These are phyloP conservation scores for Cyberlindnera xishuangbannaensis DNA, from an alignment of 805 yeast species.

Conservation along the genomic window DNA sequence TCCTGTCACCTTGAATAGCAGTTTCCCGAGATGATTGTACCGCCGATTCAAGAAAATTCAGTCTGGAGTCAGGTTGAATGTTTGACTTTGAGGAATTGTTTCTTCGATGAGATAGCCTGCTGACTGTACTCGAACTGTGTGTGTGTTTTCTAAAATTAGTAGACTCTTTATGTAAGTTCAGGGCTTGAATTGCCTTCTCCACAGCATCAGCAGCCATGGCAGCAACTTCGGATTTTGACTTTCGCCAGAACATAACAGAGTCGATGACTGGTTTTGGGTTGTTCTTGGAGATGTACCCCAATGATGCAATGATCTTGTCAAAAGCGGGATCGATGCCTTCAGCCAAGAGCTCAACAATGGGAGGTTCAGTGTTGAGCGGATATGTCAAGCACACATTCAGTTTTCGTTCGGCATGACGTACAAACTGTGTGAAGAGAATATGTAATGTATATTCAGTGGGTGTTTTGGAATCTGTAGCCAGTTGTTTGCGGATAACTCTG, in stretches of 20 bases:
- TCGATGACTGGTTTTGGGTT: constrained; percentile 96
- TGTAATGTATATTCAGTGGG: constrained; percentile 91
- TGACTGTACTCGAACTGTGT: constrained; percentile 28
- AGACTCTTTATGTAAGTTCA: constrained; percentile 29
- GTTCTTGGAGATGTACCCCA: constrained; percentile 85
- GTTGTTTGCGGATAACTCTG: constrained; percentile 28
- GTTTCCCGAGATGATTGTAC: constrained; percentile 47
- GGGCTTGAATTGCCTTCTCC: constrained; percentile 32
- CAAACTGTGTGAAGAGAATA: constrained; percentile 91
- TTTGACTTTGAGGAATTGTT: constrained; percentile 44
- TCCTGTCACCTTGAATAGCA: constrained; percentile 80
- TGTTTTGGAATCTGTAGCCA: constrained; percentile 54
- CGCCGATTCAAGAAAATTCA: constrained; percentile 35
- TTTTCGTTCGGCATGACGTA: constrained; percentile 87
- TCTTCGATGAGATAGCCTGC: constrained; percentile 39
- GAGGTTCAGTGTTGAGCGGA: constrained; percentile 68
- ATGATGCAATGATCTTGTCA: constrained; percentile 76
- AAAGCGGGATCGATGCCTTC: constrained; percentile 84
- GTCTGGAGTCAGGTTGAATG: constrained; percentile 44
- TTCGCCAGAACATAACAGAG: constrained; percentile 97
- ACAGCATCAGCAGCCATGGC: constrained; percentile 51
- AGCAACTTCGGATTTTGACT: constrained; percentile 85
- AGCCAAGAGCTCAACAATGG: constrained; percentile 68
- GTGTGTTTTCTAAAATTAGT: constrained; percentile 23
- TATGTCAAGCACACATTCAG: constrained; percentile 63